These are phyloP conservation scores for Trypanosomatidae sp. DNA, from an alignment of 208 protist genomes.

Conservation along the genomic window DNA sequence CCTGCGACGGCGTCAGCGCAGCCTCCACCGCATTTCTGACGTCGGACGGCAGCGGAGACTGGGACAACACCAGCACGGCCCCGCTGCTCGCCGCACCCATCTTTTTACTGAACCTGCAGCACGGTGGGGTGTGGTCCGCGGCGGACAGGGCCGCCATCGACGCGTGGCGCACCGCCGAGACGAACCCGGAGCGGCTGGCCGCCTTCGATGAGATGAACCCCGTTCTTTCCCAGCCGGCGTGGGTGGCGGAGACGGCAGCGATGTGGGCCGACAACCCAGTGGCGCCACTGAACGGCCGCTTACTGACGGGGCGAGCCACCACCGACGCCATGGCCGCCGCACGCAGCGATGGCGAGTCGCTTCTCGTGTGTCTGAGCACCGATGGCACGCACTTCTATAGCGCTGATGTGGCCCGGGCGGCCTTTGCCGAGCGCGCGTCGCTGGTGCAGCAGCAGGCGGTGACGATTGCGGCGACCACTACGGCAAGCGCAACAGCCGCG, in stretches of 20 bases:
- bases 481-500: background rate
- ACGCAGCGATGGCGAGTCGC: slow-evolving; percentile 32
- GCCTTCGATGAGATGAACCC: slow-evolving; percentile 22
- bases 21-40: no score
- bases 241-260: slow-evolving; percentile 24
- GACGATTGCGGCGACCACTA: no score
- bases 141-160: slow-evolving; percentile 18
- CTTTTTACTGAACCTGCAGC: slow-evolving; percentile 51
- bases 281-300: slow-evolving; percentile 19
- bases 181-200: background rate
- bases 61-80: no score
- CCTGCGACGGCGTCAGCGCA: slow-evolving; percentile 5
- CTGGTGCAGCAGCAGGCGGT: background rate
- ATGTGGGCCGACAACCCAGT: slow-evolving; percentile 19
- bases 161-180: slow-evolving; percentile 9
- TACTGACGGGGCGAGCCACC: slow-evolving; percentile 18
- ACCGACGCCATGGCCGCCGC: slow-evolving; percentile 17
- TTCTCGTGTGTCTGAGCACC: slow-evolving; percentile 54
- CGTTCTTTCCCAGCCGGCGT: background rate
- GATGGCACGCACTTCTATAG: slow-evolving; percentile 72
- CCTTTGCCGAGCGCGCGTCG: background rate
- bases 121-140: slow-evolving; percentile 21
- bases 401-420: slow-evolving; percentile 37
- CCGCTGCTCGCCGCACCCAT: slow-evolving; percentile 47
- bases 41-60: no score